Evolutionary conservation across 1,139 yeast genomes (phyloP), one percentile per base, ranked within the genome.

Genomic region (Nadsonia starkeyi-henricii): DNA sequence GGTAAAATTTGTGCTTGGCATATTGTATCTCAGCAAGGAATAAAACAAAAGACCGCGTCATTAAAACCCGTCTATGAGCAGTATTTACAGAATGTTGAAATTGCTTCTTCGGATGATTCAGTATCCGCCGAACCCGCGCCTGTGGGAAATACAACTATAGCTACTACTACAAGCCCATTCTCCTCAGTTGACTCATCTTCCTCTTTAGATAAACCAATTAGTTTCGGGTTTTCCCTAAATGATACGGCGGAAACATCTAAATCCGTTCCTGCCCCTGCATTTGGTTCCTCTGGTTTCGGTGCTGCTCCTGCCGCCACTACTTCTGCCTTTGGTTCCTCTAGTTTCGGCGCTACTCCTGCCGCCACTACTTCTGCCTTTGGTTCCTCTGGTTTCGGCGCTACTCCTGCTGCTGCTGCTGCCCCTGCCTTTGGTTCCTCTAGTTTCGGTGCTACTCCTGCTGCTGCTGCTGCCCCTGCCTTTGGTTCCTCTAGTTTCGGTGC

Each of bases 1-100:
- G 95, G 94, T 30, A 66, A 64, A 20, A 61, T 85, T 30, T 63
- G 77, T 45, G 71, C 75, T 2, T 83, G 91, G 85, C 75, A 84
- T 66, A 58, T 85, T 1, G 78, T 77, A 58, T 55, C 54, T 50
- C 47, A 42, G 8, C 54, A 55, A 5, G 59, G 60, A 1, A 55
- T 58, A 20, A 51, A 48, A 17, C 45, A 50, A 33, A 51, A 49
- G 12, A 36, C 48, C 2, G 55, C 55, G 2, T 47, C 48, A 7
- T 45, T 52, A 20, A 45, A 44, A 21, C 39, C 43, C 37, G 46
- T 42, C 17, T 41, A 23, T 7, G 20, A 39, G 42, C 43, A 23
- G 2, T 43, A 39, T 42, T 43, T 43, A 26, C 45, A 43, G 13
- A 42, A 9, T 33, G 47, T 44, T 2, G 42, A 28, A 20, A 43